Percentiles rank a stretch among this genome's conserved stretches.
Evolutionary conservation across 176 grass and related monocot genomes (phyloP).

Genomic region (Musa schizocarpa): DNA sequence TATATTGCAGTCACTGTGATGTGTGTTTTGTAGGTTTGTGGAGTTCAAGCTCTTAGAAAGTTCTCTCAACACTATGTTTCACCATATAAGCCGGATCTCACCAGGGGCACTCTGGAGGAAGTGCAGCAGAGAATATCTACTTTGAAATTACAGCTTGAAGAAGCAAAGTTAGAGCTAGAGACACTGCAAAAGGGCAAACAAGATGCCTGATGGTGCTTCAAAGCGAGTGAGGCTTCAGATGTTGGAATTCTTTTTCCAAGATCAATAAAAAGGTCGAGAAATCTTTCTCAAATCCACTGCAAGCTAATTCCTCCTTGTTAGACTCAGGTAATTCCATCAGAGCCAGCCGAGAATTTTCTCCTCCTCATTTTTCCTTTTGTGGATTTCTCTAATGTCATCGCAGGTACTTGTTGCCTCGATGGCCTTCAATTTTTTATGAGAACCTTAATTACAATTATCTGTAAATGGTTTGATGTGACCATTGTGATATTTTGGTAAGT

Average conservation of each 20-base stretch:
- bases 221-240: not conserved
- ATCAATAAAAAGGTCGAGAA: not conserved
- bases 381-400: no score
- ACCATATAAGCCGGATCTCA: slow-evolving; percentile 48
- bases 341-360: not conserved
- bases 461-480: not conserved
- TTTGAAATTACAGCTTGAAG: slow-evolving; percentile 52
- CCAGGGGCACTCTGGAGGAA: slow-evolving; percentile 60
- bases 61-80: slow-evolving; percentile 71
- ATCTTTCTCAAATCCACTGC: not conserved
- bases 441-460: not conserved
- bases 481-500: not conserved
- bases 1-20: not conserved
- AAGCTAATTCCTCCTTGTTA: not conserved
- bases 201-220: slow-evolving; percentile 30
- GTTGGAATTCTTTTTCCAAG: not conserved
- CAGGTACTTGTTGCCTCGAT: not conserved
- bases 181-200: slow-evolving; percentile 74
- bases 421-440: not conserved
- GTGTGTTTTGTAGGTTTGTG: slow-evolving; percentile 59
- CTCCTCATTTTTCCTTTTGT: not conserved
- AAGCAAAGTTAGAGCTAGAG: slow-evolving; percentile 67
- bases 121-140: slow-evolving; percentile 52
- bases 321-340: not conserved
- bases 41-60: slow-evolving; percentile 69